Percentiles rank a stretch among this genome's conserved stretches.
Conservation (phyloP, 2,329 filamentous ascomycete species). For the Fusarium sp. region DNA sequence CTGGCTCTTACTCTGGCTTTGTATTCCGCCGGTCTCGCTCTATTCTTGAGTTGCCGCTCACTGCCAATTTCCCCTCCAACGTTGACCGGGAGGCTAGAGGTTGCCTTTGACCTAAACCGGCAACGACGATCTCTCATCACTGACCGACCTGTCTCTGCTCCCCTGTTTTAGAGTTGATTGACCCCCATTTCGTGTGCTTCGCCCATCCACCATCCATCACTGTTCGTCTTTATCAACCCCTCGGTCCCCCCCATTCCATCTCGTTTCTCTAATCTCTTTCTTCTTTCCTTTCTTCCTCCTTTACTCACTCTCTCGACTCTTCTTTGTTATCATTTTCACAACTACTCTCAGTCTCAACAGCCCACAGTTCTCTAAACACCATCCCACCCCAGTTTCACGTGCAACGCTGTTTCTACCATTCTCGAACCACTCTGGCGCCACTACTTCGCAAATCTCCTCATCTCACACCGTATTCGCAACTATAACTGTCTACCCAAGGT, state of each 20-base stretch:
- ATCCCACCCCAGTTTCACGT: constrained; percentile 44
- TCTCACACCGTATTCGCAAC: constrained; percentile 43
- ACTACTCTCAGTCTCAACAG: constrained; percentile 32
- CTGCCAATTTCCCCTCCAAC: constrained; percentile 37
- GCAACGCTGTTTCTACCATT: constrained; percentile 42
- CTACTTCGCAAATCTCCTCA: constrained; percentile 42
- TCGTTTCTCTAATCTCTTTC: constrained; percentile 27
- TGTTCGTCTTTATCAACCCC: constrained; percentile 45
- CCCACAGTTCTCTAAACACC: constrained; percentile 39
- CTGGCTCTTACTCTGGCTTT: constrained; percentile 17
- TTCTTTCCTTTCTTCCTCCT: constrained; percentile 13
- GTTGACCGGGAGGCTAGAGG: constrained; percentile 17
- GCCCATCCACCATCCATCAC: constrained; percentile 29
- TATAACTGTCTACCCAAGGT: constrained; percentile 48
- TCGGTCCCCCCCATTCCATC: constrained; percentile 29
- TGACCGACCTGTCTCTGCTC: constrained; percentile 37
- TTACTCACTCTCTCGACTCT: constrained; percentile 25
- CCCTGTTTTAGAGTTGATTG: constrained; percentile 50
- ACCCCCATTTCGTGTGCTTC: constrained; percentile 40
- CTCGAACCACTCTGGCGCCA: constrained; percentile 51
- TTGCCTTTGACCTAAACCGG: constrained; percentile 45
- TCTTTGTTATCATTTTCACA: constrained; percentile 31
- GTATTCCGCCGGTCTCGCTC: constrained; percentile 42
- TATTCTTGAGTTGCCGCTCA: constrained; percentile 32
- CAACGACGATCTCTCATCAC: constrained; percentile 49